phyloP scores from a whole-genome alignment of 805 yeast species.

The Zygosaccharomyces gambellarensis region DNA sequence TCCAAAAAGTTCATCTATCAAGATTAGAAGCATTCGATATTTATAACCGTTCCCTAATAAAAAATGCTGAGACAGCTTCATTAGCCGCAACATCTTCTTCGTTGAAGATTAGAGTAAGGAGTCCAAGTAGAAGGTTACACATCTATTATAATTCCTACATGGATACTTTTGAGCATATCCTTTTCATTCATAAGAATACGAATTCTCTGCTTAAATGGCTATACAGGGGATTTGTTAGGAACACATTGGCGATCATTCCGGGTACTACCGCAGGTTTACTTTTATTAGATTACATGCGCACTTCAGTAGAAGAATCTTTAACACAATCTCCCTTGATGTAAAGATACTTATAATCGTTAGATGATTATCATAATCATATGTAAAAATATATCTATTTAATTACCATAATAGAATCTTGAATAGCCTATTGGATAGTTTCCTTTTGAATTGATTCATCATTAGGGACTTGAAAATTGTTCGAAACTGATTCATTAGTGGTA shows the following conservation, averaged over 20 bases:
- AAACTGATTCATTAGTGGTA: not conserved
- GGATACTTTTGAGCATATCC: constrained; percentile 64
- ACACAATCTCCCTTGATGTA: not conserved
- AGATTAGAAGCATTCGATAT: constrained; percentile 77
- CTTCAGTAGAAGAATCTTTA: constrained; percentile 25
- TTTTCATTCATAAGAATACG: constrained; percentile 50
- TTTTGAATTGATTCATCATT: not conserved
- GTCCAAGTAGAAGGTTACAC: constrained; percentile 23
- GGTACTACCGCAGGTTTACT: constrained; percentile 83
- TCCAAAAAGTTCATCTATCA: constrained; percentile 75
- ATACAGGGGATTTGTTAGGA: constrained; percentile 72
- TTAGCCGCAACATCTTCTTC: constrained; percentile 5
- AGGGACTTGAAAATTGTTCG: not conserved
- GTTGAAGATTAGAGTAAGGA: constrained; percentile 13
- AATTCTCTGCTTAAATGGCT: constrained; percentile 50
- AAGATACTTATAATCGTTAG: not conserved
- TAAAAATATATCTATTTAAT: not conserved
- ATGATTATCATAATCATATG: not conserved
- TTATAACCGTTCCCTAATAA: constrained; percentile 29
- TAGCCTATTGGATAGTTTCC: not conserved
- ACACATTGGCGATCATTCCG: constrained; percentile 73
- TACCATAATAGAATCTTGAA: not conserved
- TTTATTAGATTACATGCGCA: constrained; percentile 77
- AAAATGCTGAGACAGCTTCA: constrained; percentile 30
- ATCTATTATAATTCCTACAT: constrained; percentile 70